A percentile compares a stretch with the other conserved stretches of the same genome.
Evolutionary conservation across 2,329 filamentous ascomycete species (phyloP).

Genomic region (Ophiostoma triangulosporum): DNA sequence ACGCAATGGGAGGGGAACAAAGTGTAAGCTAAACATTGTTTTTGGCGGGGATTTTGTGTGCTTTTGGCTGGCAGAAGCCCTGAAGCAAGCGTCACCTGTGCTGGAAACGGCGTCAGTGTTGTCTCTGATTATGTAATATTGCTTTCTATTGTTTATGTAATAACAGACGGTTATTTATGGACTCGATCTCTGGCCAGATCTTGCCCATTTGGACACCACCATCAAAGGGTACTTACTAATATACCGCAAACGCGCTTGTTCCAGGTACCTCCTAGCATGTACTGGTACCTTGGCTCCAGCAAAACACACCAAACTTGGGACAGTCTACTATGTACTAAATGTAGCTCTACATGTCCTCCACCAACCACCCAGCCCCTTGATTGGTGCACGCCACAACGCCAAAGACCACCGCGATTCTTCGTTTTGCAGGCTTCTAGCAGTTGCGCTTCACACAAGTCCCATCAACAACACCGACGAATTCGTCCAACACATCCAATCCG

Average conservation of each 20-base stretch:
- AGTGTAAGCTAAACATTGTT: neutral
- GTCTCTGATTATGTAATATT: neutral
- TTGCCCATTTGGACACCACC: neutral
- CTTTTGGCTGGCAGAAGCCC: conserved; percentile 5
- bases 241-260: neutral
- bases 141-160: neutral
- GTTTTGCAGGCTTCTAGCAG: conserved; percentile 7
- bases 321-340: neutral
- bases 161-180: neutral
- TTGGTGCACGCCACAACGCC: conserved; percentile 9
- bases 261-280: neutral
- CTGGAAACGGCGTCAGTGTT: neutral
- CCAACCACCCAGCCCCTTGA: conserved; percentile 19
- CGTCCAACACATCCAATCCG: neutral
- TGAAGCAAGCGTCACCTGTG: neutral
- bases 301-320: neutral
- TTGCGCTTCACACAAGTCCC: conserved; percentile 4
- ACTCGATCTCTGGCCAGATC: neutral
- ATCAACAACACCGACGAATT: conserved; percentile 1
- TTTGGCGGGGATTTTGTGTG: conserved; percentile 7
- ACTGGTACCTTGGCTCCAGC: neutral
- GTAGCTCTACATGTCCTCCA: conserved; percentile 6
- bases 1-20: conserved; percentile 4
- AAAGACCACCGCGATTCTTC: conserved; percentile 11
- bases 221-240: neutral